These are phyloP conservation scores for Trichomonas tenax DNA, from an alignment of 208 protist genomes.

Conservation along the genomic window DNA sequence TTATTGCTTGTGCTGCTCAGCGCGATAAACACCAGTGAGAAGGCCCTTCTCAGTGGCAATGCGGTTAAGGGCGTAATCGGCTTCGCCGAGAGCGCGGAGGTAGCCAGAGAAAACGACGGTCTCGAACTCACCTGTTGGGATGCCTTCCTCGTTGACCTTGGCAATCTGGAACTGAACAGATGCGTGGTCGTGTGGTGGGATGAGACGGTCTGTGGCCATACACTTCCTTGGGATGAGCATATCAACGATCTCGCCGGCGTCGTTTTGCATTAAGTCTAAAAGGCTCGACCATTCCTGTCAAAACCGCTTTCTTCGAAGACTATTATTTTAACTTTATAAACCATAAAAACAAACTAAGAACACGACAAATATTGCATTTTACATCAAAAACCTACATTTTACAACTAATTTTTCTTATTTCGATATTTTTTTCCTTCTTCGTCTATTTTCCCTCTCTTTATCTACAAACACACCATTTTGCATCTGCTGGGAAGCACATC, in stretches of 20 bases:
- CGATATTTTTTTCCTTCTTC: too few relatives aligned
- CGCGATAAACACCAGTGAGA: not conserved
- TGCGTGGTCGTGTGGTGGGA: conserved; percentile 1
- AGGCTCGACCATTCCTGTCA: not conserved
- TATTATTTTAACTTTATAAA: too few relatives aligned
- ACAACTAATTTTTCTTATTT: too few relatives aligned
- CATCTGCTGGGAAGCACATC: too few relatives aligned
- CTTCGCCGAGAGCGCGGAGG: not conserved
- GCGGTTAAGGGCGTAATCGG: not conserved
- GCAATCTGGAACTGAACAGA: not conserved
- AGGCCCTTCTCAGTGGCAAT: not conserved
- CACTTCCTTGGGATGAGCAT: not conserved
- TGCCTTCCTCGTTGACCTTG: not conserved
- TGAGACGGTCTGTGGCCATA: not conserved
- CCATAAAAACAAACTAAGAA: too few relatives aligned
- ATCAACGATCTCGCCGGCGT: not conserved
- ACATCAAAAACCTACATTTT: too few relatives aligned
- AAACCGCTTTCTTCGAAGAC: too few relatives aligned
- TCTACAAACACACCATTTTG: too few relatives aligned
- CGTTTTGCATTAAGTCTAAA: not conserved
- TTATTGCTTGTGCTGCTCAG: not conserved
- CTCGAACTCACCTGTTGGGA: conserved; percentile 5
- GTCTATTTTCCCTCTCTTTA: too few relatives aligned
- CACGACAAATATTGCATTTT: too few relatives aligned
- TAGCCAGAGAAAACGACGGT: not conserved